Evolutionary conservation across 345 rosid species (phyloP), one percentile per base, ranked within the genome.

Genomic region (Dimocarpus longan): DNA sequence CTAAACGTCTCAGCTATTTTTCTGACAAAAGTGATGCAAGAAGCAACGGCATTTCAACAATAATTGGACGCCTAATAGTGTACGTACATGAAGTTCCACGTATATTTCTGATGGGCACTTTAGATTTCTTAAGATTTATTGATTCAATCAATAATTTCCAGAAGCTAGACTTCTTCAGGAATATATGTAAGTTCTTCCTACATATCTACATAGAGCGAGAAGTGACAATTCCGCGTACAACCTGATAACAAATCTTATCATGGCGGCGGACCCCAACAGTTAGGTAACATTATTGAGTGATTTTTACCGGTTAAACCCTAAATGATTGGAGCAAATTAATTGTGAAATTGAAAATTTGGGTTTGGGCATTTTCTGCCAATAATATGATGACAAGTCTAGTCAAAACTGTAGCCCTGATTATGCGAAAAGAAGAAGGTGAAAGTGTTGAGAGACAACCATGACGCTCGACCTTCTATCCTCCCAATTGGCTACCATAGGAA

Each of bases 371-470:
- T 43, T n/a, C 10, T 3, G n/a, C 5, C 10, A 72, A 54, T 32
- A 4, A 72, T 65, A 65, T 24, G 46, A 37, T n/a, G 24, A 13
- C 22, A 73, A 6, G 56, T 73, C 76, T 18, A 69, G 56, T 24
- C 57, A 69, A 13, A 32, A 32, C 9, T 22, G n/a, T 46, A 46
- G 19, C 73, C 54, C 32, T 46, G 16, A 54, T 12, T 43, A 43
- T 43, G 46, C 46, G 16, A 21, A 21, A 57, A 32, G 37, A 32
- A 32, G 37, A 32, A 32, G 37, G 1, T 32, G 3, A 2, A 32
- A 52, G 59, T 26, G 24, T 59, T 13, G 67, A 73, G 67, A 59
- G 76, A 74, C 44, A 2, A 43, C 37, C 64, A 71, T 39, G 6
- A 68, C 48, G 59, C 57, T 21, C 21, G 70, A 21, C 37, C 32